Evolutionary conservation across 2,329 filamentous ascomycete species (phyloP).

Genomic region (Cordyceps fumosorosea): DNA sequence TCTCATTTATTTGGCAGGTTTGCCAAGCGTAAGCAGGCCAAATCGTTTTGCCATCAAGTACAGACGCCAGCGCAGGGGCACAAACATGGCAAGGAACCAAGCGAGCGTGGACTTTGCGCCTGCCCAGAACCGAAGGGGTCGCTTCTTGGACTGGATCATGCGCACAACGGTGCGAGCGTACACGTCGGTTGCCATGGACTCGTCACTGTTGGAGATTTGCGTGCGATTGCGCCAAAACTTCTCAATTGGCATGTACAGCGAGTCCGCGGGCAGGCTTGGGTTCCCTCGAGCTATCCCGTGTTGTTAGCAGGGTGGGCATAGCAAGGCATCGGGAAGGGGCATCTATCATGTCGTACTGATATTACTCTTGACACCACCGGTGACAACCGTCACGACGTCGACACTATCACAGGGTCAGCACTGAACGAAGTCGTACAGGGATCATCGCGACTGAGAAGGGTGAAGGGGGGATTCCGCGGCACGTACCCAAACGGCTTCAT

Average conservation of each 20-base stretch:
- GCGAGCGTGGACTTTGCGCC: constrained; percentile 14
- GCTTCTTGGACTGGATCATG: constrained; percentile 14
- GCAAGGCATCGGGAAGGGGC: too few species aligned
- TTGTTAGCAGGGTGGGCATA: background rate
- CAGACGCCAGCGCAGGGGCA: constrained; percentile 9
- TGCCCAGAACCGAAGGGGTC: constrained; percentile 16
- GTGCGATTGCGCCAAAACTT: constrained; percentile 15
- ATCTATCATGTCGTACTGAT: constrained; percentile 11
- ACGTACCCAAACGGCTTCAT: constrained; percentile 20
- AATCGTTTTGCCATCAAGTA: constrained; percentile 9
- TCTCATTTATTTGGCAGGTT: background rate
- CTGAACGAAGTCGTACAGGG: background rate
- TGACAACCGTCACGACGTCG: constrained; percentile 16
- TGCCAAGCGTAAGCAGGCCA: background rate
- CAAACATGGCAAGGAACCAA: constrained; percentile 19
- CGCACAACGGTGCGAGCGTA: constrained; percentile 15
- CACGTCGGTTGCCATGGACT: constrained; percentile 13
- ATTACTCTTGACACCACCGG: constrained; percentile 16
- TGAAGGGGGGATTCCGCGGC: background rate
- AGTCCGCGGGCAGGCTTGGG: constrained; percentile 13
- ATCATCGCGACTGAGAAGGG: background rate
- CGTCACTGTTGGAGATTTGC: constrained; percentile 1
- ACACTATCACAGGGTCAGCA: constrained; percentile 12
- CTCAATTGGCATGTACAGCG: constrained; percentile 12
- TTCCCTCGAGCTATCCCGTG: constrained; percentile 12